Percentiles rank a stretch among this genome's conserved stretches.
These are phyloP conservation scores for Agapanthus africanus DNA, from an alignment of 106 monocot genomes.

Conservation along the genomic window DNA sequence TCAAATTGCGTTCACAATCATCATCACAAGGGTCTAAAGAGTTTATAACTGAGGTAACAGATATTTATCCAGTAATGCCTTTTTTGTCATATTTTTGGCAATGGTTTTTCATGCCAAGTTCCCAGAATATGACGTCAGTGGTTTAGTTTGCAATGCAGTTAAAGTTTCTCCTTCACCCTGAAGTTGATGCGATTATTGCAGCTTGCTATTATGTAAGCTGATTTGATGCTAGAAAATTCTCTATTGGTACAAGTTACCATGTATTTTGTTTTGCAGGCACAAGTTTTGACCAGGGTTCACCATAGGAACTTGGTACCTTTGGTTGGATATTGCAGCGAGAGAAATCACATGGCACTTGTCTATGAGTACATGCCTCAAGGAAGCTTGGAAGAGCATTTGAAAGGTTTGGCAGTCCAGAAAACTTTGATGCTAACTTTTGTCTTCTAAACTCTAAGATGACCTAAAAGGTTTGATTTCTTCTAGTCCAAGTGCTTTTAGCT, in stretches of 20 bases:
- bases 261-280: conserved; percentile 15
- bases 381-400: conserved; percentile 30
- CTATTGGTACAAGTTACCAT: background rate
- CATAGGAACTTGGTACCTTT: conserved; percentile 36
- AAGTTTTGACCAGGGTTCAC: conserved; percentile 16
- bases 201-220: background rate
- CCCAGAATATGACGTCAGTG: background rate
- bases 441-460: too few relatives aligned
- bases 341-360: conserved; percentile 15
- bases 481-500: too few relatives aligned
- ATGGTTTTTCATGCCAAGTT: background rate
- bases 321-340: conserved; percentile 30
- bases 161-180: too few relatives aligned
- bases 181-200: background rate
- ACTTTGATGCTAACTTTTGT: too few relatives aligned
- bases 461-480: too few relatives aligned
- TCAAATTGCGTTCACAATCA: conserved; percentile 24
- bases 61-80: background rate
- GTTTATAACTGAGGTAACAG: conserved; percentile 42
- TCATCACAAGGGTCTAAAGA: conserved; percentile 24
- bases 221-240: too few relatives aligned
- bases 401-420: conserved; percentile 28
- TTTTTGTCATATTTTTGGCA: background rate
- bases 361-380: conserved; percentile 42
- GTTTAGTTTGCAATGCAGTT: too few relatives aligned